Percentiles rank a stretch among this genome's conserved stretches.
Conservation (phyloP, 2,329 filamentous ascomycete genomes). For the Cadophora malorum region DNA sequence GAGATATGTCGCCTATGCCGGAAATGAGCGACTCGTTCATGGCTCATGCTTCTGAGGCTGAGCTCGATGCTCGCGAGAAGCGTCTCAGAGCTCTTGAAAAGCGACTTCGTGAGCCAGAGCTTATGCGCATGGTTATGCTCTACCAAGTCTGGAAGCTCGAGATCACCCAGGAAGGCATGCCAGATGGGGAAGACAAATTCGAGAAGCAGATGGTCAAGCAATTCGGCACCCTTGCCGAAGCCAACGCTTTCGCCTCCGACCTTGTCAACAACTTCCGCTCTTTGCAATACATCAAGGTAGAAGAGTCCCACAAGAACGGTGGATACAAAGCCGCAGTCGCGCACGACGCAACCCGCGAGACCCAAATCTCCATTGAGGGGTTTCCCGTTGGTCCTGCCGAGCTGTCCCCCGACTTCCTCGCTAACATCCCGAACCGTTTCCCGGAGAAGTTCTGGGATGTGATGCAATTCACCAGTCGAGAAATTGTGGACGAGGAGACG, state of each 20-base stretch:
- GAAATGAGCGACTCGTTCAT: conserved; percentile 7
- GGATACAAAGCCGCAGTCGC: not conserved
- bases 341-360: not conserved
- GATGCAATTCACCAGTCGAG: not conserved
- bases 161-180: not conserved
- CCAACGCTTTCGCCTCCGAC: conserved; percentile 22
- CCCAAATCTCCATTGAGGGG: not conserved
- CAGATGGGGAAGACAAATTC: not conserved
- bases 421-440: not conserved
- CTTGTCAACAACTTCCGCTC: not conserved
- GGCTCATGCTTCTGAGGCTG: not conserved
- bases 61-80: not conserved
- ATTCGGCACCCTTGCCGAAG: conserved; percentile 4
- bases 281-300: not conserved
- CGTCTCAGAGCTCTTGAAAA: not conserved
- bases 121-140: not conserved
- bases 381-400: not conserved
- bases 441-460: conserved; percentile 6
- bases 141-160: conserved; percentile 14
- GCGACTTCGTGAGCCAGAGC: not conserved
- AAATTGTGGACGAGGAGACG: not conserved
- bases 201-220: not conserved
- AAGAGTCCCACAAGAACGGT: not conserved
- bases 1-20: not conserved
- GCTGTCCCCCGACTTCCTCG: not conserved